These are phyloP conservation scores for Fragaria vesca DNA, from an alignment of 306 rosid genomes.

Conservation along the genomic window DNA sequence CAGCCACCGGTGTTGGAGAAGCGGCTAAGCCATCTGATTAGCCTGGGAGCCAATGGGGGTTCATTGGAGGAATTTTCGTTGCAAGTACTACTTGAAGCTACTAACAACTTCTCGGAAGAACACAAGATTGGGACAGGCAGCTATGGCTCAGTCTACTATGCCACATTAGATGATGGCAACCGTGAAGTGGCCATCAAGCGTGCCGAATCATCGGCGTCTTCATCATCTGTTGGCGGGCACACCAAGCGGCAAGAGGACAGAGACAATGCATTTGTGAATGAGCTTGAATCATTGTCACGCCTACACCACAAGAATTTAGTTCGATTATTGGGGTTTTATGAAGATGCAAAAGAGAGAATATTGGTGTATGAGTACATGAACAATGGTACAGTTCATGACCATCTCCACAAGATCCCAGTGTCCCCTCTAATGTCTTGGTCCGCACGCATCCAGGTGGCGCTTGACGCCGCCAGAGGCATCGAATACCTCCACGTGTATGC, in stretches of 20 bases:
- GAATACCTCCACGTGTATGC: slow-evolving; percentile 64
- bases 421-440: slow-evolving; percentile 54
- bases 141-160: slow-evolving; percentile 76
- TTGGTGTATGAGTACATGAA: slow-evolving; percentile 72
- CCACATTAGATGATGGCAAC: slow-evolving; percentile 59
- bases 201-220: slow-evolving; percentile 52
- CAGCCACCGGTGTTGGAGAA: slow-evolving; percentile 43
- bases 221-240: slow-evolving; percentile 17
- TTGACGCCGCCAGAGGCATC: slow-evolving; percentile 77
- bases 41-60: slow-evolving; percentile 57
- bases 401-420: slow-evolving; percentile 52
- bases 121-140: slow-evolving; percentile 73
- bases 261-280: slow-evolving; percentile 72
- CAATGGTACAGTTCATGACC: slow-evolving; percentile 72
- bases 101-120: slow-evolving; percentile 61
- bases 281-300: slow-evolving; percentile 70
- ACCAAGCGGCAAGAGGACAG: slow-evolving; percentile 66
- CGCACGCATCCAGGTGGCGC: slow-evolving; percentile 47
- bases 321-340: slow-evolving; percentile 60
- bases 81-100: slow-evolving; percentile 43
- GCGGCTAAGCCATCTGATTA: slow-evolving; percentile 70
- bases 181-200: slow-evolving; percentile 84
- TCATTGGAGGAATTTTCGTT: slow-evolving; percentile 66
- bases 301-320: slow-evolving; percentile 88
- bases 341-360: slow-evolving; percentile 60